Evolutionary conservation across 768 basidiomycete genomes (phyloP).

Genomic region (Termitomyces sp.): DNA sequence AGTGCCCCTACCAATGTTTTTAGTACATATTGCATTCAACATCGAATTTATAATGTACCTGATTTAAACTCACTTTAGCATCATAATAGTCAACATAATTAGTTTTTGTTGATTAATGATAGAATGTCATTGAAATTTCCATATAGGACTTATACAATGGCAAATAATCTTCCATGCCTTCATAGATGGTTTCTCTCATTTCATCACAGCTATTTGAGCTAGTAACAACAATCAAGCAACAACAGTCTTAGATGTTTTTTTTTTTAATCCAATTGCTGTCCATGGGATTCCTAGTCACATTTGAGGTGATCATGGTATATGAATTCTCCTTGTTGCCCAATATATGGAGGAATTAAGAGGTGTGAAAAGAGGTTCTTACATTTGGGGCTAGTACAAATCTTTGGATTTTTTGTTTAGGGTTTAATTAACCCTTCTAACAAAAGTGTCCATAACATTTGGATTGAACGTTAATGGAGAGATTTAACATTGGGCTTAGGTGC

Average conservation of each 20-base stretch:
- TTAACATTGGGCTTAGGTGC: slow-evolving; percentile 27
- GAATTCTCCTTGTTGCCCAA: not conserved
- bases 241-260: not conserved
- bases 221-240: not conserved
- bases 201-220: not conserved
- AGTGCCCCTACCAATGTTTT: not conserved
- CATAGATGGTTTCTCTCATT: not conserved
- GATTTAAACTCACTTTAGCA: not conserved
- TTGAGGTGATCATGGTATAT: not conserved
- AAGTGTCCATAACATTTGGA: not conserved
- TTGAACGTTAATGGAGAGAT: slow-evolving; percentile 36
- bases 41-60: slow-evolving; percentile 13
- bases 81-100: slow-evolving; percentile 1
- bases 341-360: not conserved
- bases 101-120: not conserved
- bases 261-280: not conserved
- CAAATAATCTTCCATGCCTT: not conserved
- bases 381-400: not conserved
- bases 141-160: not conserved
- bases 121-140: not conserved
- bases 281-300: not conserved
- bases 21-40: not conserved
- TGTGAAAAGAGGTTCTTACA: not conserved
- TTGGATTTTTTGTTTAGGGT: too few species aligned
- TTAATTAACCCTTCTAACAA: too few species aligned